Evolutionary conservation across 192 early-diverging fungal species (phyloP), one percentile per base, ranked within the genome.

Genomic region (Coemansia sp.): DNA sequence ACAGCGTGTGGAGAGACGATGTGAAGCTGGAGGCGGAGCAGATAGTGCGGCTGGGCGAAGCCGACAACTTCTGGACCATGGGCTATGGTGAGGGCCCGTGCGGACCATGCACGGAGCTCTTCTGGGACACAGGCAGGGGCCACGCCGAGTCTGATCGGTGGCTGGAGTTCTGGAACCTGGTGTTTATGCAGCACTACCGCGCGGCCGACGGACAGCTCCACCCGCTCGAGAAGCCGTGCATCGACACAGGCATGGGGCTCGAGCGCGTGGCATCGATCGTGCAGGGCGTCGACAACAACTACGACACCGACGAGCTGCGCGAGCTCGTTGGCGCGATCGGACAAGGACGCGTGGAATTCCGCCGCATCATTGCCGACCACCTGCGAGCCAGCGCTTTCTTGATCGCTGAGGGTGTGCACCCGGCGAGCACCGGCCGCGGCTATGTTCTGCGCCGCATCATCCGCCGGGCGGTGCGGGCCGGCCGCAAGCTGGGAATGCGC

Each of bases 21-120:
- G 84, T 95, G 58, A 94, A 94, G 62, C 85, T 99, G 2, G 86
- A 88, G 23, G 89, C 90, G 38, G 76, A 87, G 48, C 93, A 88
- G 63, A 89, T 99, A 52, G 71, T 98, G 30, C 91, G 93, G 24
- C 89, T 91, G 52, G 90, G 91, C 66, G 69, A 77, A 26, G 95
- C 95, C 73, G 97, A 99, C 69, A 99, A 99, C 85, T 99, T 99
- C 75, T 99, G 97, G 97, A 91, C 95, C 85, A 98, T 98, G 96
- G 96, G 96, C 44, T 91, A 92, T 55, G 67, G 64, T 55, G 92
- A 92, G 66, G 97, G 97, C 36, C 97, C 97, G 23, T 99, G 97
- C 70, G 97, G 97, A 36, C 97, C 95, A 61, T 95, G 97, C 84
- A 92, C 92, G 41, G 97, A 99, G 85, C 92, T 99, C 67, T 96